Conservation (phyloP, 2,329 filamentous ascomycete genomes). For the Venturia nashicola region DNA sequence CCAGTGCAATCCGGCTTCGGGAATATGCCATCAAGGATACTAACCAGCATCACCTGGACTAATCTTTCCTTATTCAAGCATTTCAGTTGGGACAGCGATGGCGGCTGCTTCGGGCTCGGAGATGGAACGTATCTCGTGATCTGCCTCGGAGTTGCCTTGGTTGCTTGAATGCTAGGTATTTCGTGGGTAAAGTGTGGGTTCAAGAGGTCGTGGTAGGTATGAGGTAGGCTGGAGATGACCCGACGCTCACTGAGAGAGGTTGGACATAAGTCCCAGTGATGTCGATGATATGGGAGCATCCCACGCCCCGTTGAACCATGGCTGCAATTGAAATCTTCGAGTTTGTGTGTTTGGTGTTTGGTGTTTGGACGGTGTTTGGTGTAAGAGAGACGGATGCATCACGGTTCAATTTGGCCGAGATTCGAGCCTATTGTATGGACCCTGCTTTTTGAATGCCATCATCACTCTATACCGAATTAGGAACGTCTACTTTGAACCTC, state of each 20-base stretch:
- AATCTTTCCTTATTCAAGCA: background rate
- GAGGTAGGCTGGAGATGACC: too few relatives aligned
- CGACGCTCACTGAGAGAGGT: too few relatives aligned
- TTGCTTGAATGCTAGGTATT: too few relatives aligned
- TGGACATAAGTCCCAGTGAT: too few relatives aligned
- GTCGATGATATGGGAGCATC: too few relatives aligned
- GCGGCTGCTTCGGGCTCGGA: slow-evolving; percentile 3
- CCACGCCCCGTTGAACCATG: background rate
- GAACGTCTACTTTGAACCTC: background rate
- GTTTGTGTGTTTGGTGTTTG: too few relatives aligned
- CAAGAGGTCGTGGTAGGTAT: too few relatives aligned
- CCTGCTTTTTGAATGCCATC: background rate
- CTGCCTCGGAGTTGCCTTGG: too few relatives aligned
- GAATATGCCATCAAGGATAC: too few relatives aligned
- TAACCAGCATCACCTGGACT: background rate
- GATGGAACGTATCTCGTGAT: background rate
- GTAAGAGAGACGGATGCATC: background rate
- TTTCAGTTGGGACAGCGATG: background rate
- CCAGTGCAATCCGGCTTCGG: too few relatives aligned
- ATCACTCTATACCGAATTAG: background rate
- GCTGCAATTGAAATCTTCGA: background rate
- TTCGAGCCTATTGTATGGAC: background rate
- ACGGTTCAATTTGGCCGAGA: background rate
- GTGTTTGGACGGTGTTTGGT: too few relatives aligned
- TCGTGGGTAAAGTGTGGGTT: too few relatives aligned